Evolutionary conservation across 2,329 filamentous ascomycete genomes (phyloP).

Genomic region (Pyricularia grisea): DNA sequence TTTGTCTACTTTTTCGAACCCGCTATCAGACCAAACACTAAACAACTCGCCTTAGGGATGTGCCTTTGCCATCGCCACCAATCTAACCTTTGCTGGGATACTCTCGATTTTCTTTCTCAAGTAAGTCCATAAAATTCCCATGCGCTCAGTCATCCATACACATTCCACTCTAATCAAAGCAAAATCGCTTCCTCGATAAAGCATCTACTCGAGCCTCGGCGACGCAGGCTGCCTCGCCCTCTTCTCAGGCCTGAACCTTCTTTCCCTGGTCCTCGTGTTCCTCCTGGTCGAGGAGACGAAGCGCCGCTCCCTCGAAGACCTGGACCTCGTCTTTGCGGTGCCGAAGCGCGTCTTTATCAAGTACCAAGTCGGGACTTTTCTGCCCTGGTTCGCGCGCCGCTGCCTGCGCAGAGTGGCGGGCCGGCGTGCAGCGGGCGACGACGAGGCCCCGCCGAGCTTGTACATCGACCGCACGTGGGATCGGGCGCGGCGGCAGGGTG

Average conservation of each 20-base stretch:
- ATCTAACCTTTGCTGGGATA: constrained; percentile 36
- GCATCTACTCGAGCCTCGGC: constrained; percentile 15
- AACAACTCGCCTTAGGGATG: constrained; percentile 28
- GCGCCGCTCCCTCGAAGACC: constrained; percentile 38
- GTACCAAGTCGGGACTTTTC: constrained; percentile 44
- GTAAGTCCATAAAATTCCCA: constrained; percentile 13
- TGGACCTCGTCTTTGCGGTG: constrained; percentile 52
- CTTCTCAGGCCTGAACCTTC: constrained; percentile 34
- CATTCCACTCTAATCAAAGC: neutral
- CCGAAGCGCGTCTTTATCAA: constrained; percentile 46
- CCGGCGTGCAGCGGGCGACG: too few relatives aligned
- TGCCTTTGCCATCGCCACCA: constrained; percentile 36
- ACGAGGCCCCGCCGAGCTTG: too few relatives aligned
- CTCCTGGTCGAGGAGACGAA: constrained; percentile 44
- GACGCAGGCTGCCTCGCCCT: constrained; percentile 30
- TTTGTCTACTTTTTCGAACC: neutral
- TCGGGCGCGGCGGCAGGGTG: too few relatives aligned
- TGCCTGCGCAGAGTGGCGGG: constrained; percentile 20
- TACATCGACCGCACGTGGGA: too few relatives aligned
- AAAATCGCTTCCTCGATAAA: neutral
- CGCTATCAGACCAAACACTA: too few relatives aligned
- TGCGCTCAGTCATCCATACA: neutral
- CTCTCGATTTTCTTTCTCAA: constrained; percentile 31
- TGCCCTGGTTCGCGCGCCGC: constrained; percentile 52
- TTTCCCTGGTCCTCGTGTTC: constrained; percentile 35